A percentile compares a stretch with the other conserved stretches of the same genome.
phyloP scores from a whole-genome alignment of 208 protist genomes.

The Leishmania tarentolae region DNA sequence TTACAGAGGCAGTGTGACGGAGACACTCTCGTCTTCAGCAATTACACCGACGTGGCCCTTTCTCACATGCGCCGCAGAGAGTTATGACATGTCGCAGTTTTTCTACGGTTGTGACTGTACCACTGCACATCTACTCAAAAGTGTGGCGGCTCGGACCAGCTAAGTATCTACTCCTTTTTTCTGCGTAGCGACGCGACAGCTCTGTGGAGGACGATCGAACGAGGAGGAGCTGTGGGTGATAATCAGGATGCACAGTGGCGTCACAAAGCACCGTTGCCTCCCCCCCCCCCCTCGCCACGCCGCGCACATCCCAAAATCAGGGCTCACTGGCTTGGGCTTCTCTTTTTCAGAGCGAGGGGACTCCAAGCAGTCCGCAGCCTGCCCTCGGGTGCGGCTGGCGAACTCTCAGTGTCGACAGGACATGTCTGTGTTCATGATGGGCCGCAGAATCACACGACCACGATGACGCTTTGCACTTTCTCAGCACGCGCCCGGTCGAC shows the following conservation, averaged over 20 bases:
- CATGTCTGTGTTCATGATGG: background rate
- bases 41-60: background rate
- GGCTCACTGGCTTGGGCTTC: background rate
- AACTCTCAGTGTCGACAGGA: background rate
- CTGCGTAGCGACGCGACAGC: no score
- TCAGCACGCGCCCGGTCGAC: background rate
- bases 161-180: no score
- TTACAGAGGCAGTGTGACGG: no score
- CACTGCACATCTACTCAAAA: background rate
- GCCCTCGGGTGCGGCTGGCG: background rate
- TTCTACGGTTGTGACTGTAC: background rate
- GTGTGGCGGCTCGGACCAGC: no score
- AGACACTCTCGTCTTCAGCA: background rate
- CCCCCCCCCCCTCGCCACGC: background rate
- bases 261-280: no score
- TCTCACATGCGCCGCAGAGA: no score
- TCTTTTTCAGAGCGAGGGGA: background rate
- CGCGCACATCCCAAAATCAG: background rate
- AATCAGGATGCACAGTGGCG: background rate
- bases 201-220: background rate
- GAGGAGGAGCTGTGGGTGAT: background rate
- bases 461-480: background rate
- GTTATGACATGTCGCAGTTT: background rate
- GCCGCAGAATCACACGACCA: background rate
- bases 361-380: background rate